Percentiles rank a stretch among this genome's conserved stretches.
phyloP scores from a whole-genome alignment of 495 filamentous ascomycete genomes.

The Penicillium flavigenum region DNA sequence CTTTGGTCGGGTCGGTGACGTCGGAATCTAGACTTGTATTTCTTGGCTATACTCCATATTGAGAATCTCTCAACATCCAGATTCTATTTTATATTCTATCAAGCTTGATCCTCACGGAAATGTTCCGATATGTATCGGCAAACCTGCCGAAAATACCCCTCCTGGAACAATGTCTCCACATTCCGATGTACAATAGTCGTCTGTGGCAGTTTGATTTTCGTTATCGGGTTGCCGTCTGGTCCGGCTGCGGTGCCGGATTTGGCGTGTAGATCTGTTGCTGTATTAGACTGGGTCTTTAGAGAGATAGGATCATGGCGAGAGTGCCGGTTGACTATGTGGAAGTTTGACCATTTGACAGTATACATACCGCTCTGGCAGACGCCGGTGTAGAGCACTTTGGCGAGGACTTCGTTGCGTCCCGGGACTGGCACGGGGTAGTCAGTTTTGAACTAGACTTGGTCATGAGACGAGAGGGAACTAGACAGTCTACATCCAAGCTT shows the following conservation, averaged over 20 bases:
- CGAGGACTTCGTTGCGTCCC: slow-evolving; percentile 48
- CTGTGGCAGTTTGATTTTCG: slow-evolving; percentile 50
- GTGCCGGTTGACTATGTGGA: background rate
- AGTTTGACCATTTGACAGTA: too few species aligned
- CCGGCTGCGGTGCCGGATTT: slow-evolving; percentile 45
- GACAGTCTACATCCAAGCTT: background rate
- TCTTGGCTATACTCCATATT: too few species aligned
- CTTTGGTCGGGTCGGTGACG: background rate
- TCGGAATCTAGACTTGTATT: background rate
- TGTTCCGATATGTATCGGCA: slow-evolving; percentile 3
- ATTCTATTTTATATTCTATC: background rate
- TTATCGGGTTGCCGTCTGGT: slow-evolving; percentile 45
- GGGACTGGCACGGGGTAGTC: slow-evolving; percentile 49
- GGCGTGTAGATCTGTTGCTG: slow-evolving; percentile 45
- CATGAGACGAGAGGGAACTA: background rate
- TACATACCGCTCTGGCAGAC: slow-evolving; percentile 50
- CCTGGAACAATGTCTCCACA: slow-evolving; percentile 7
- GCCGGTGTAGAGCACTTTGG: slow-evolving; percentile 49
- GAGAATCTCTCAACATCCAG: background rate
- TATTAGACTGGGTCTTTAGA: background rate
- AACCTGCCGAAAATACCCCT: background rate
- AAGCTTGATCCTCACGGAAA: background rate
- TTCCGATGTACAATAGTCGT: slow-evolving; percentile 2
- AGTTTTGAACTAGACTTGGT: slow-evolving; percentile 41
- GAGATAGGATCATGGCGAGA: background rate